A percentile compares a stretch with the other conserved stretches of the same genome.
These are phyloP conservation scores for Crithidia acanthocephali DNA, from an alignment of 208 protist species.

Conservation along the genomic window DNA sequence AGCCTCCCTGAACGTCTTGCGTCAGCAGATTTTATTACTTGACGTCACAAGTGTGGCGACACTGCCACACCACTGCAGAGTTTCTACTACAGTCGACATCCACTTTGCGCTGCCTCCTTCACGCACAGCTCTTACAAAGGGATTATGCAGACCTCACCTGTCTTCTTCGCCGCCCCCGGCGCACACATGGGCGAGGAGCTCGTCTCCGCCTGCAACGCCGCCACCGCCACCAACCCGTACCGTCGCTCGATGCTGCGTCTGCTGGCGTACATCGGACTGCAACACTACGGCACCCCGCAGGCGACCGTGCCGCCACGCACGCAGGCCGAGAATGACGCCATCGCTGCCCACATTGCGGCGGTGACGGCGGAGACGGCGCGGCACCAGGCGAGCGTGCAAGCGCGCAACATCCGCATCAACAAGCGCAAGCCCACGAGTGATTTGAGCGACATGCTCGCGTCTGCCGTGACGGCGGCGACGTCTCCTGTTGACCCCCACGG, in stretches of 20 bases:
- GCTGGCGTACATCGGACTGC: constrained; percentile 56
- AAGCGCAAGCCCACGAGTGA: constrained; percentile 21
- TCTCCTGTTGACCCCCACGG: neutral
- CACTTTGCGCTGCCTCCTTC: neutral
- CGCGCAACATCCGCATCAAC: constrained; percentile 27
- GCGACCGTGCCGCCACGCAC: constrained; percentile 50
- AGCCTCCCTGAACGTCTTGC: too few species aligned
- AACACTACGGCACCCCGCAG: constrained; percentile 47
- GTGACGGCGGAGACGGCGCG: constrained; percentile 13
- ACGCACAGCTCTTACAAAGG: neutral
- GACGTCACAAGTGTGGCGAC: too few species aligned
- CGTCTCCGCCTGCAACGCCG: constrained; percentile 15
- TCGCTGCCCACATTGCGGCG: constrained; percentile 26
- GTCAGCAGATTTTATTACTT: too few species aligned
- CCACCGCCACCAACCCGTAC: constrained; percentile 61
- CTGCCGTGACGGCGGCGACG: constrained; percentile 5
- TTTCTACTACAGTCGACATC: too few species aligned
- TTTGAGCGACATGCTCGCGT: constrained; percentile 4
- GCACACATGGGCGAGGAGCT: constrained; percentile 13
- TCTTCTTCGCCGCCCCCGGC: constrained; percentile 1
- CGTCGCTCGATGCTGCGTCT: constrained; percentile 65
- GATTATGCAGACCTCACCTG: neutral
- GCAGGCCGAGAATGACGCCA: constrained; percentile 24
- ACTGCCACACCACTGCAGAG: too few species aligned
- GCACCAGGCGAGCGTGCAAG: constrained; percentile 34